phyloP scores from a whole-genome alignment of 2,329 filamentous ascomycete genomes.

The Aspergillus jensenii region DNA sequence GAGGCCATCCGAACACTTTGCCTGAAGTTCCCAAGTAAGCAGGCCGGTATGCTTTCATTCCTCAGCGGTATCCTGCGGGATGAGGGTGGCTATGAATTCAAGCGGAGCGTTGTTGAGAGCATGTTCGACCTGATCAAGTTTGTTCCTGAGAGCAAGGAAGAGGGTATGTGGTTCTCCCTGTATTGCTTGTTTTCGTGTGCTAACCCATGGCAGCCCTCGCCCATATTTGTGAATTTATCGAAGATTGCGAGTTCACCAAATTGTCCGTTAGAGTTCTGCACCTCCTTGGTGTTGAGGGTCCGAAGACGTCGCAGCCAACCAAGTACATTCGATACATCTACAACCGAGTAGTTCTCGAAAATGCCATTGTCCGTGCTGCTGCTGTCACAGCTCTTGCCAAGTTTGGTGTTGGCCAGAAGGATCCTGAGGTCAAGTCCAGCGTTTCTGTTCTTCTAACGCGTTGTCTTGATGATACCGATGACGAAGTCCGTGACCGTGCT shows the following conservation, averaged over 20 bases:
- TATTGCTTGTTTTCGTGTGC: background rate
- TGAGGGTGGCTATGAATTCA: conserved; percentile 97
- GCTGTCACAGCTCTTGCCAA: conserved; percentile 95
- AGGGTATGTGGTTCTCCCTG: conserved; percentile 41
- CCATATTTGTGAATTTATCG: conserved; percentile 97
- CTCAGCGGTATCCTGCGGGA: conserved; percentile 94
- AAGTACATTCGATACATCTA: conserved; percentile 99
- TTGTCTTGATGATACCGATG: conserved; percentile 94
- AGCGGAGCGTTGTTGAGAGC: conserved; percentile 94
- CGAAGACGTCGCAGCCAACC: conserved; percentile 90
- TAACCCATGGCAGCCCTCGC: conserved; percentile 64
- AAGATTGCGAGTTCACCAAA: conserved; percentile 99
- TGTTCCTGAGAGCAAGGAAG: conserved; percentile 79
- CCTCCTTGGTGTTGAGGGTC: conserved; percentile 88
- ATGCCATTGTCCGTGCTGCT: conserved; percentile 90
- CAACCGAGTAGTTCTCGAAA: conserved; percentile 95
- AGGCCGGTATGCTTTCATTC: conserved; percentile 96
- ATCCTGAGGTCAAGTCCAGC: conserved; percentile 93
- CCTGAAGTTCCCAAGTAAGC: conserved; percentile 96
- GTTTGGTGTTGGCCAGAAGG: conserved; percentile 95
- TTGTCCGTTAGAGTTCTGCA: conserved; percentile 93
- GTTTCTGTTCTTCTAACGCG: conserved; percentile 88
- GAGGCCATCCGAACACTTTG: conserved; percentile 96
- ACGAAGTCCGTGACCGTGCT: conserved; percentile 94
- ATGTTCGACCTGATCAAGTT: conserved; percentile 99